Percentiles rank a stretch among this genome's conserved stretches.
These are phyloP conservation scores for Citrus glauca DNA, from an alignment of 345 rosid species.

Conservation along the genomic window DNA sequence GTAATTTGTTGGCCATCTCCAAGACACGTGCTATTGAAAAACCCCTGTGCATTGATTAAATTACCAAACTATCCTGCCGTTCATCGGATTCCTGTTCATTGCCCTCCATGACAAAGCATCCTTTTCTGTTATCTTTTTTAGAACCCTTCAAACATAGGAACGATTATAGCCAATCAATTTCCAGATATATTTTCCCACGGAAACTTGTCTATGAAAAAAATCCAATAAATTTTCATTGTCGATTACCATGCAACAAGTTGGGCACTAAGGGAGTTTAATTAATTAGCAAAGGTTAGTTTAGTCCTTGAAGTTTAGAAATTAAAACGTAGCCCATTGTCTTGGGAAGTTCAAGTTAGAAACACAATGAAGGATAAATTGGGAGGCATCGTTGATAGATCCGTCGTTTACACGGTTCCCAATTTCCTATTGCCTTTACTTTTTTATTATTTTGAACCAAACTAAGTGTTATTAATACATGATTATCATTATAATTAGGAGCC, in stretches of 20 bases:
- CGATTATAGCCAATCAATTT: not conserved
- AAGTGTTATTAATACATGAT: not conserved
- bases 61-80: not conserved
- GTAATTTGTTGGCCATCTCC: not conserved
- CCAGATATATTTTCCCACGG: not conserved
- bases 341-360: not conserved
- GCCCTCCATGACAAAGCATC: conserved; percentile 15
- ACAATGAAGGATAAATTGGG: conserved; percentile 2
- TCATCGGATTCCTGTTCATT: conserved; percentile 6
- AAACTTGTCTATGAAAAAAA: not conserved
- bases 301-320: not conserved
- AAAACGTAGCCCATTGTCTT: not conserved
- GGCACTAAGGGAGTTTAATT: too few species aligned
- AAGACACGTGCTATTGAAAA: not conserved
- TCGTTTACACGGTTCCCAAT: conserved; percentile 48
- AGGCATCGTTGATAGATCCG: conserved; percentile 35
- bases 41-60: not conserved
- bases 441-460: conserved; percentile 6
- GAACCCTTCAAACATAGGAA: not conserved
- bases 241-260: not conserved
- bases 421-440: conserved; percentile 25
- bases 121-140: not conserved
- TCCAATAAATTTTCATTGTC: not conserved
- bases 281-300: not conserved
- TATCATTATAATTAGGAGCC: conserved; percentile 13